Evolutionary conservation across 805 yeast genomes (phyloP).

Genomic region (Spathaspora passalidarum): DNA sequence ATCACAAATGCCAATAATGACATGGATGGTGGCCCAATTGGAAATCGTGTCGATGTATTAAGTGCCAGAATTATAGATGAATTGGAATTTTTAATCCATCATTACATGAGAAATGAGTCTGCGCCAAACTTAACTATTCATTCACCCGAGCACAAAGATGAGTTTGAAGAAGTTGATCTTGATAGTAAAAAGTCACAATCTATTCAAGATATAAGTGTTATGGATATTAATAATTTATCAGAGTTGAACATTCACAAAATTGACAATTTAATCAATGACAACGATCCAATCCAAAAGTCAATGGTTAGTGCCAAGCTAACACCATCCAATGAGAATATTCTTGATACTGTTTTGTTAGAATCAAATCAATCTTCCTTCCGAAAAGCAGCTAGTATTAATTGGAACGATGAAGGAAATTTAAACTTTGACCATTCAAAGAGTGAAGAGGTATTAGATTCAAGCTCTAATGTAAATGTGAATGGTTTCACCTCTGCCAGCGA

Average conservation of each 20-base stretch:
- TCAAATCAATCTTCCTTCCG: slow-evolving; percentile 30
- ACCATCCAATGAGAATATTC: slow-evolving; percentile 12
- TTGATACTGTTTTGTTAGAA: slow-evolving; percentile 4
- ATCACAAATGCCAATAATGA: slow-evolving; percentile 17
- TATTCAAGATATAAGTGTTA: not conserved
- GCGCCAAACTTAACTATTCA: slow-evolving; percentile 14
- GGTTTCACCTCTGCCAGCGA: not conserved
- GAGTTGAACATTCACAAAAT: slow-evolving; percentile 37
- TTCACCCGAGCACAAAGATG: slow-evolving; percentile 18
- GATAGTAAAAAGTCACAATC: slow-evolving; percentile 14
- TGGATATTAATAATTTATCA: slow-evolving; percentile 35
- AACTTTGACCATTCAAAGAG: slow-evolving; percentile 24
- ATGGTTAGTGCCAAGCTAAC: slow-evolving; percentile 4
- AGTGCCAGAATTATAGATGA: slow-evolving; percentile 73
- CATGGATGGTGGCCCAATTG: slow-evolving; percentile 15
- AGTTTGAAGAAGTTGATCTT: slow-evolving; percentile 9
- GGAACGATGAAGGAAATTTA: slow-evolving; percentile 37
- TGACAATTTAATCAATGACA: slow-evolving; percentile 32
- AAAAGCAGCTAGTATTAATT: slow-evolving; percentile 37
- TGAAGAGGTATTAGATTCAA: not conserved
- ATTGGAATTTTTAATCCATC: slow-evolving; percentile 51
- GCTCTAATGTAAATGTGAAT: slow-evolving; percentile 1
- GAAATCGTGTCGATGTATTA: slow-evolving; percentile 53
- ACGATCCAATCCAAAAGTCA: slow-evolving; percentile 13
- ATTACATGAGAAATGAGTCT: slow-evolving; percentile 30